Conservation (phyloP, 2,329 filamentous ascomycete species). For the Sarocladiaceae sp. region DNA sequence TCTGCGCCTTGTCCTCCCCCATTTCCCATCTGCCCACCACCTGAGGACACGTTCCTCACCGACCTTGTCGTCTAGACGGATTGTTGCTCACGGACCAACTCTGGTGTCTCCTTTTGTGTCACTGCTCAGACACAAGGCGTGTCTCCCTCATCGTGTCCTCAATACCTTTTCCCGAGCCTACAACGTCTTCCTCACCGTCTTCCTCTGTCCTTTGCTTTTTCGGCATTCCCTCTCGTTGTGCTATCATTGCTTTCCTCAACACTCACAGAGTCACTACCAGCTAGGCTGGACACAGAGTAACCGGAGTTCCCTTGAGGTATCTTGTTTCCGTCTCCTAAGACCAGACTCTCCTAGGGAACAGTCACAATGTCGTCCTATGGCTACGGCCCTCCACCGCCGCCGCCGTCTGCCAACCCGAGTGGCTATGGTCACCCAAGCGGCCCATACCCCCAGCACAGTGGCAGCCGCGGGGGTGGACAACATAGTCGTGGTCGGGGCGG, state of each 20-base stretch:
- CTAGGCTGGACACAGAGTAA: no score
- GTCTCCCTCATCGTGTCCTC: no score
- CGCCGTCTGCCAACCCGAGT: slow-evolving; percentile 27
- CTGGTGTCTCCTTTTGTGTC: no score
- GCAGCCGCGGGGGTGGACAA: slow-evolving; percentile 31
- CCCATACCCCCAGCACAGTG: slow-evolving; percentile 19
- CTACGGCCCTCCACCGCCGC: slow-evolving; percentile 48
- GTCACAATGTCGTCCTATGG: slow-evolving; percentile 42
- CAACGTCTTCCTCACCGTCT: no score
- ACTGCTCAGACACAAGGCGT: no score
- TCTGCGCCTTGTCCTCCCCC: slow-evolving; percentile 6
- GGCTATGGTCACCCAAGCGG: slow-evolving; percentile 31
- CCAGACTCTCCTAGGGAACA: neutral
- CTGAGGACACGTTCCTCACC: neutral
- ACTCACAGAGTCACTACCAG: no score
- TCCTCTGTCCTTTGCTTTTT: no score
- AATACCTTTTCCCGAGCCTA: no score
- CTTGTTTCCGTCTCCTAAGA: neutral
- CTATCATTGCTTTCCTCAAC: no score
- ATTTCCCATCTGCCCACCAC: neutral
- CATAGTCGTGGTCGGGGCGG: slow-evolving; percentile 33
- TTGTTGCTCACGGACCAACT: no score
- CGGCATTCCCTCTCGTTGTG: no score
- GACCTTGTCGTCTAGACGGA: neutral
- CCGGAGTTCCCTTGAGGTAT: neutral